A percentile compares a stretch with the other conserved stretches of the same genome.
These are phyloP conservation scores for Apiotrichum akiyoshidainum DNA, from an alignment of 1,284 basidiomycete genomes.

Conservation along the genomic window DNA sequence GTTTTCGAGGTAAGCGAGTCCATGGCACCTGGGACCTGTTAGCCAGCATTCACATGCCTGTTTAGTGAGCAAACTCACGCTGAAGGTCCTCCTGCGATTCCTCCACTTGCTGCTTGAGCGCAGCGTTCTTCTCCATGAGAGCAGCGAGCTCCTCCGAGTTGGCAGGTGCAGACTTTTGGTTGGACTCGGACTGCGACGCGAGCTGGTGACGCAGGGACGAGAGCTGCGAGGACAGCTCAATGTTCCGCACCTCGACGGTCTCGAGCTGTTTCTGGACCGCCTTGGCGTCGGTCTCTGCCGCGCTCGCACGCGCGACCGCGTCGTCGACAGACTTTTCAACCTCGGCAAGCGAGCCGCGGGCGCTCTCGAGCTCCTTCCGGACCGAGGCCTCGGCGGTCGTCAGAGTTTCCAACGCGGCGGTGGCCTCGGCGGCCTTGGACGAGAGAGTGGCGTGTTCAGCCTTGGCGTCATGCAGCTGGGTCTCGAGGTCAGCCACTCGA, in stretches of 20 bases:
- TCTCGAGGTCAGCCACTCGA: neutral
- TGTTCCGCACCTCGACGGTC: slow-evolving; percentile 14
- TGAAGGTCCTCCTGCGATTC: slow-evolving; percentile 17
- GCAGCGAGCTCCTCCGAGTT: slow-evolving; percentile 4
- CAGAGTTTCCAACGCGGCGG: neutral
- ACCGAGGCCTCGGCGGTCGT: neutral
- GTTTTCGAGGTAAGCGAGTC: slow-evolving; percentile 16
- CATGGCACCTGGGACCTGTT: slow-evolving; percentile 1
- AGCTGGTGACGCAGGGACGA: slow-evolving; percentile 12
- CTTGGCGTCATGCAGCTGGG: neutral
- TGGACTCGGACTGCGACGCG: neutral
- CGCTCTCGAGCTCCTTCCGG: slow-evolving; percentile 1
- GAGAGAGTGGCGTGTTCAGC: neutral
- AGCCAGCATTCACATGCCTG: neutral
- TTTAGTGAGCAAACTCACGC: neutral
- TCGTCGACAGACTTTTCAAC: neutral
- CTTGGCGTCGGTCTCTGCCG: slow-evolving; percentile 8
- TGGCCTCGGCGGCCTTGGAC: neutral
- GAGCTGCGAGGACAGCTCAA: slow-evolving; percentile 10
- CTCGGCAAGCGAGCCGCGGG: neutral
- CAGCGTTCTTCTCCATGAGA: slow-evolving; percentile 33
- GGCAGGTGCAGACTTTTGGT: neutral
- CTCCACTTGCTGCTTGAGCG: slow-evolving; percentile 24
- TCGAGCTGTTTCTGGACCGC: slow-evolving; percentile 5
- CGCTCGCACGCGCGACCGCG: neutral